phyloP scores from a whole-genome alignment of 805 yeast species.

The Spathaspora passalidarum region DNA sequence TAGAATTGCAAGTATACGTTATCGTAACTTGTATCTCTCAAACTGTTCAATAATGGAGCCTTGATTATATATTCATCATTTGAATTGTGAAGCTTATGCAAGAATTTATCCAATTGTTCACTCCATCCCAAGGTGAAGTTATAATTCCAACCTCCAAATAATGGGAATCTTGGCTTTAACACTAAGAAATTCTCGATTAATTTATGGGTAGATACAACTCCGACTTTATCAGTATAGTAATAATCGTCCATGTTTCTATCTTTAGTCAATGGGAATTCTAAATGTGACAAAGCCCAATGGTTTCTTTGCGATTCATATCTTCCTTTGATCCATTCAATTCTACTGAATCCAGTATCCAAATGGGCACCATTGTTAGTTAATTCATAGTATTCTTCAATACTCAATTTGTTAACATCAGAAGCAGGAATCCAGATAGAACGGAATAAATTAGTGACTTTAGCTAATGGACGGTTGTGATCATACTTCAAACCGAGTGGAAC shows the following conservation, averaged over 20 bases:
- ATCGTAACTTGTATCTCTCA: constrained; percentile 66
- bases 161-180: constrained; percentile 85
- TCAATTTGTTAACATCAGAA: constrained; percentile 64
- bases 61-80: constrained; percentile 54
- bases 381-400: constrained; percentile 82
- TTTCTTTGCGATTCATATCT: constrained; percentile 45
- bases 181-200: constrained; percentile 44
- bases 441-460: constrained; percentile 55
- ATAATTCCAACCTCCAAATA: constrained; percentile 94
- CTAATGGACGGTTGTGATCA: constrained; percentile 63
- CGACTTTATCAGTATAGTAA: constrained; percentile 86
- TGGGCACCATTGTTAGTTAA: constrained; percentile 72
- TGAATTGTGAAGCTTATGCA: constrained; percentile 38
- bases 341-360: constrained; percentile 68
- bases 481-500: constrained; percentile 56
- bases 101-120: constrained; percentile 50
- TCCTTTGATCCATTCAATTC: constrained; percentile 72
- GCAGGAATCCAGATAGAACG: constrained; percentile 90
- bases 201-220: constrained; percentile 82
- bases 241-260: constrained; percentile 44
- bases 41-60: constrained; percentile 73
- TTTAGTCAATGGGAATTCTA: constrained; percentile 55
- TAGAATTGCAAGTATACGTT: constrained; percentile 57
- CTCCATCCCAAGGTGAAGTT: constrained; percentile 97
- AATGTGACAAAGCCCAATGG: constrained; percentile 57